A percentile compares a stretch with the other conserved stretches of the same genome.
These are phyloP conservation scores for Lactarius hatsudake DNA, from an alignment of 768 basidiomycete genomes.

Conservation along the genomic window DNA sequence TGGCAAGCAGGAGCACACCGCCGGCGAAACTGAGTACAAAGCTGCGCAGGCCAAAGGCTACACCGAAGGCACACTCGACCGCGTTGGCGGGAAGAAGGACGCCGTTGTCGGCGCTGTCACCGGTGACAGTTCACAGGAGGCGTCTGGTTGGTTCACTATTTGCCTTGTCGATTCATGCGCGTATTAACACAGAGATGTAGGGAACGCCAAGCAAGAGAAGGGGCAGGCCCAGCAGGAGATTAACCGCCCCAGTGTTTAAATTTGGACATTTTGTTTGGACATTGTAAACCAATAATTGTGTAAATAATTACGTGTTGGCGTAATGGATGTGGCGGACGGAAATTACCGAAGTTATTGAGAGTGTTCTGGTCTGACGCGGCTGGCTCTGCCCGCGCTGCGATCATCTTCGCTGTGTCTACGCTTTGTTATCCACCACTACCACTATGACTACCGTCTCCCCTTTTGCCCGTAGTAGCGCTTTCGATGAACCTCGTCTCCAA, in stretches of 20 bases:
- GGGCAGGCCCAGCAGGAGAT: constrained; percentile 52
- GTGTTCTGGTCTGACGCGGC: not conserved
- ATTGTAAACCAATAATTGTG: not conserved
- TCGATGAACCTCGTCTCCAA: constrained; percentile 39
- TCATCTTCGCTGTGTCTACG: not conserved
- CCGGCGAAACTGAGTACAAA: constrained; percentile 48
- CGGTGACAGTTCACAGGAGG: constrained; percentile 54
- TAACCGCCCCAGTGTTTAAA: constrained; percentile 34
- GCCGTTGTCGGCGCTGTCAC: constrained; percentile 51
- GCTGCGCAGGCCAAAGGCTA: constrained; percentile 51
- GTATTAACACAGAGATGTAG: constrained; percentile 32
- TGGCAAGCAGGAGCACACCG: constrained; percentile 50
- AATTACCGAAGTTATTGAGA: not conserved
- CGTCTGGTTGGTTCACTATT: constrained; percentile 38
- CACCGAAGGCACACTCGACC: constrained; percentile 47
- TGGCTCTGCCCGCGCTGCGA: not conserved
- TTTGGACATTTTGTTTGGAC: too few species aligned
- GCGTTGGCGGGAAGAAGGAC: constrained; percentile 50
- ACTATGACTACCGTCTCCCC: constrained; percentile 42
- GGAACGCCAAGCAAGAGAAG: constrained; percentile 53
- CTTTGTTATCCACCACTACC: not conserved
- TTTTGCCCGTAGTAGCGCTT: constrained; percentile 41
- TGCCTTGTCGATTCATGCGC: not conserved
- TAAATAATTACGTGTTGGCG: not conserved
- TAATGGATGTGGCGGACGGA: not conserved